These are phyloP conservation scores for Madurella mycetomatis DNA, from an alignment of 2,329 filamentous ascomycete species.

Conservation along the genomic window DNA sequence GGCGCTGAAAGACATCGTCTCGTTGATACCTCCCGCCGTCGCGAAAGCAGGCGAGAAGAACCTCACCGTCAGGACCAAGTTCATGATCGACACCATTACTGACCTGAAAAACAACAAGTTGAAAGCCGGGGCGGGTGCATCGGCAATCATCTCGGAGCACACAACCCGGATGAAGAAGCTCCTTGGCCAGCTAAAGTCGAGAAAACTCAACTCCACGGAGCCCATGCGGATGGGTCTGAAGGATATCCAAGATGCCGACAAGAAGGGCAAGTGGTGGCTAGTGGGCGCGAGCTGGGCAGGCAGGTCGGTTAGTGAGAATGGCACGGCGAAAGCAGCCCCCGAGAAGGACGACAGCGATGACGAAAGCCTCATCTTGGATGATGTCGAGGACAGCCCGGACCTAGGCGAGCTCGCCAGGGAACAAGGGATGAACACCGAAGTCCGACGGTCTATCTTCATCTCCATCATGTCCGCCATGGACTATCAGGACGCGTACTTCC, in stretches of 20 bases:
- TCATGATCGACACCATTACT: constrained; percentile 96
- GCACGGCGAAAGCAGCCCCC: background rate
- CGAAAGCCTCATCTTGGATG: constrained; percentile 27
- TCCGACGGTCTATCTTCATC: constrained; percentile 88
- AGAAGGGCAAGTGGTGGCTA: constrained; percentile 96
- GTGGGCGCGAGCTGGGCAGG: constrained; percentile 87
- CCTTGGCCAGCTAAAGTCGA: constrained; percentile 68
- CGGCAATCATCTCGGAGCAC: constrained; percentile 72
- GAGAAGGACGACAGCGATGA: constrained; percentile 32
- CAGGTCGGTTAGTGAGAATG: constrained; percentile 23
- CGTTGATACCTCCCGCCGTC: constrained; percentile 69
- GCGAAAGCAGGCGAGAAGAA: constrained; percentile 62
- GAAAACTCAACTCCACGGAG: constrained; percentile 66
- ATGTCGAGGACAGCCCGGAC: constrained; percentile 56
- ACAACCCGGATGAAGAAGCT: constrained; percentile 85
- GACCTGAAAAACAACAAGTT: constrained; percentile 92
- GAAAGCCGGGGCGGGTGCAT: constrained; percentile 68
- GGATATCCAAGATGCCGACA: constrained; percentile 79
- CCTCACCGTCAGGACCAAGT: constrained; percentile 83
- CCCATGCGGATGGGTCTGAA: constrained; percentile 75
- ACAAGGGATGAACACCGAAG: constrained; percentile 81
- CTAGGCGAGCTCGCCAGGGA: constrained; percentile 69
- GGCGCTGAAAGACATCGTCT: constrained; percentile 81
- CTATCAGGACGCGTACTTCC: constrained; percentile 75
- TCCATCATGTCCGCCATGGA: constrained; percentile 83